Conservation (phyloP, 305 asterid species). For the Euphrasia arctica region DNA sequence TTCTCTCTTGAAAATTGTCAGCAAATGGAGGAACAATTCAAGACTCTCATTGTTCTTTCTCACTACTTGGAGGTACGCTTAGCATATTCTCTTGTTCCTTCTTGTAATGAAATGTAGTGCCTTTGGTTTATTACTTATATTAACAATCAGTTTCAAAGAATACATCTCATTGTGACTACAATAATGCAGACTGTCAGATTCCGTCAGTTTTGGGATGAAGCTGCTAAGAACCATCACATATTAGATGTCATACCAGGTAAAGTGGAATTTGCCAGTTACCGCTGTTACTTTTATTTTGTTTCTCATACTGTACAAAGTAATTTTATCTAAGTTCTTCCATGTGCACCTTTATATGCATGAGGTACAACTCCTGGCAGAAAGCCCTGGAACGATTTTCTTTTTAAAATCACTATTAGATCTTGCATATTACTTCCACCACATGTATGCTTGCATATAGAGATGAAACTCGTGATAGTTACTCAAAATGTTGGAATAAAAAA, state of each 20-base stretch:
- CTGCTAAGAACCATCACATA: slow-evolving; percentile 73
- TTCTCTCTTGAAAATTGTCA: background rate
- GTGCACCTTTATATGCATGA: no score
- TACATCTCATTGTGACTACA: slow-evolving; percentile 12
- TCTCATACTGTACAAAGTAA: no score
- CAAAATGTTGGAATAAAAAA: no score
- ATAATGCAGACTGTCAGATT: slow-evolving; percentile 79
- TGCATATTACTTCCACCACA: no score
- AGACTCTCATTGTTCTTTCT: slow-evolving; percentile 82
- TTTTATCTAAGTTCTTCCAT: no score
- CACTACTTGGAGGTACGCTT: slow-evolving; percentile 82
- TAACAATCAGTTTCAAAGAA: background rate
- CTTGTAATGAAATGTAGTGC: slow-evolving; percentile 8
- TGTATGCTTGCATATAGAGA: no score
- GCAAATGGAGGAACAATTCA: slow-evolving; percentile 98
- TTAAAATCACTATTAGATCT: no score
- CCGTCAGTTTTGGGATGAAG: slow-evolving; percentile 96
- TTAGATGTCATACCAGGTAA: slow-evolving; percentile 2
- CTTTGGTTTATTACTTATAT: background rate
- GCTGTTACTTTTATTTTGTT: no score
- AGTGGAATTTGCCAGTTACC: no score
- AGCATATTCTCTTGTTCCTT: background rate
- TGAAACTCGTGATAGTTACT: no score
- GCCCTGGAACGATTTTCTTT: no score
- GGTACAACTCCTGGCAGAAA: no score